Evolutionary conservation across 2,329 filamentous ascomycete genomes (phyloP).

Genomic region (Stagonosporopsis vannaccii): DNA sequence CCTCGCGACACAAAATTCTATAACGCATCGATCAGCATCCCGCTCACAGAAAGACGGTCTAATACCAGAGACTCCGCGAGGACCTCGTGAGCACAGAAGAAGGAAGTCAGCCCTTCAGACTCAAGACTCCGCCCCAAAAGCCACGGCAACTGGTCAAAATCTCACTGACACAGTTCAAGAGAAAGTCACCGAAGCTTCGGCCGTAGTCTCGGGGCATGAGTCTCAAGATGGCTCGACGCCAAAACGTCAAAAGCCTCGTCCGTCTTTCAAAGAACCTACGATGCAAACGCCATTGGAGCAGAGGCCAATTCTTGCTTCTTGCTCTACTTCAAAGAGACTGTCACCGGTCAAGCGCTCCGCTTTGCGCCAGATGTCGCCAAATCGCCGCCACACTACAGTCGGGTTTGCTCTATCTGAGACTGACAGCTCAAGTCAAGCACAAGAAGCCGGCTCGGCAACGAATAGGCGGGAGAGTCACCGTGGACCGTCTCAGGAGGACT

Average conservation of each 20-base stretch:
- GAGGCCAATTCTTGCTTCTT: constrained; percentile 20
- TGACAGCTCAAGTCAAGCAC: constrained; percentile 15
- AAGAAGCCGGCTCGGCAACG: constrained; percentile 6
- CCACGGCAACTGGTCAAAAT: constrained; percentile 2
- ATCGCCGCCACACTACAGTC: constrained; percentile 41
- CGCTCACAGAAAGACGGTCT: constrained; percentile 21
- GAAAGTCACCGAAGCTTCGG: constrained; percentile 30
- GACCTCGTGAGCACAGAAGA: constrained; percentile 30
- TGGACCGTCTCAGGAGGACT: constrained; percentile 35
- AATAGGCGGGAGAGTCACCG: constrained; percentile 32
- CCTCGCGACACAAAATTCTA: constrained; percentile 21
- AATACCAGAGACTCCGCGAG: constrained; percentile 20
- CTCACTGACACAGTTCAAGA: constrained; percentile 27
- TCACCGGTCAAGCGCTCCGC: constrained; percentile 38
- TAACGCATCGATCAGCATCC: constrained; percentile 18
- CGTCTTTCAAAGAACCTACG: constrained; percentile 40
- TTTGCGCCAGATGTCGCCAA: constrained; percentile 44
- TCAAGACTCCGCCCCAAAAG: constrained; percentile 16
- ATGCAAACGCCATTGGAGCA: constrained; percentile 39
- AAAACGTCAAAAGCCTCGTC: constrained; percentile 51
- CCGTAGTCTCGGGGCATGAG: constrained; percentile 28
- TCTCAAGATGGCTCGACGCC: constrained; percentile 45
- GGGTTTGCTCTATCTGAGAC: constrained; percentile 31
- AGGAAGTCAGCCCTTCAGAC: constrained; percentile 30
- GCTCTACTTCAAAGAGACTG: constrained; percentile 24